These are phyloP conservation scores for Avena sativa DNA, from an alignment of 176 grass and related monocot species.

Conservation along the genomic window DNA sequence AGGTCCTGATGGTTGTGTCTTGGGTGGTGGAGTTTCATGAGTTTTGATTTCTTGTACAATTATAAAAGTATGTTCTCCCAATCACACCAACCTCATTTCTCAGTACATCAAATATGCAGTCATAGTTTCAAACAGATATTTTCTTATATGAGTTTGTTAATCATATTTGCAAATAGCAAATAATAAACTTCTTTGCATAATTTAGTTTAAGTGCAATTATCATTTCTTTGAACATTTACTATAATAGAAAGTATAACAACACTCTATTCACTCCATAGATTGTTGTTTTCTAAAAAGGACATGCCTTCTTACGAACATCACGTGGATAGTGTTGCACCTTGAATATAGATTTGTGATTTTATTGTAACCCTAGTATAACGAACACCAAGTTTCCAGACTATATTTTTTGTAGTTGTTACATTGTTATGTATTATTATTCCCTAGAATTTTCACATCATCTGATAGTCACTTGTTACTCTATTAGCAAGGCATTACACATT, in stretches of 20 bases:
- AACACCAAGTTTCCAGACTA: no score
- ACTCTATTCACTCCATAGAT: no score
- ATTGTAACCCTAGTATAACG: neutral
- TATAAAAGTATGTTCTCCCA: conserved; percentile 62
- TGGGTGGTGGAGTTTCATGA: conserved; percentile 82
- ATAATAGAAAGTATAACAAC: no score
- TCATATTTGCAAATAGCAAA: neutral
- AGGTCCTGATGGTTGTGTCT: conserved; percentile 84
- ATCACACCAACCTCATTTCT: conserved; percentile 1
- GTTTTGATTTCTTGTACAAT: conserved; percentile 76
- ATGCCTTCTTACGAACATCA: no score
- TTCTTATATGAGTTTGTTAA: no score
- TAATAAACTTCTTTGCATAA: neutral
- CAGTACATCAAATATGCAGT: neutral
- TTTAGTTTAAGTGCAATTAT: neutral
- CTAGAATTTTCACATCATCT: neutral
- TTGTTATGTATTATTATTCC: neutral
- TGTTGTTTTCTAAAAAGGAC: no score
- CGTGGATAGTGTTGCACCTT: no score
- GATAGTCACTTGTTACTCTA: neutral
- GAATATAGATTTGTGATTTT: neutral
- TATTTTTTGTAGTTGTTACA: neutral
- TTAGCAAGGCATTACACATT: neutral
- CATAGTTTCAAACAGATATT: no score
- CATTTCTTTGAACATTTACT: neutral